Evolutionary conservation across 2,329 filamentous ascomycete genomes (phyloP), one percentile per base, ranked within the genome.

Genomic region (Xylaria sp.): DNA sequence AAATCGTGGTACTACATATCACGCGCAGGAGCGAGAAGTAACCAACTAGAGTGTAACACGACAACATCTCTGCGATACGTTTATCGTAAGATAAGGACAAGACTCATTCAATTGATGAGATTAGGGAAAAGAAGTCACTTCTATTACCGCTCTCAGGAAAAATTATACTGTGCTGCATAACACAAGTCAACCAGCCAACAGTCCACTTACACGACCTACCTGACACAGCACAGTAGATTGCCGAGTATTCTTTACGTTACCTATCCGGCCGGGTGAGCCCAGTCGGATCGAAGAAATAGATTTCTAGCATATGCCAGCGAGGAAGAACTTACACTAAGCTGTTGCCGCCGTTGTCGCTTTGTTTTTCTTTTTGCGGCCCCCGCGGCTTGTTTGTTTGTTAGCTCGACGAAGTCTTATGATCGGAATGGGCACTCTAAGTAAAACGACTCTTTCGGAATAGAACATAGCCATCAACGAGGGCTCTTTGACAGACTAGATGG

Each of bases 351-450:
- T 60, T 57, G 46, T 64, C 56, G 60, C 46, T 59, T 48, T 3
- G n/a, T n/a, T 60, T 60, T 67, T 48, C 34, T 59, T 67, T 64
- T 67, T 67, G 32, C 50, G 46, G 55, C 46, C 36, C 34, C 60
- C 32, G 60, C 32, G 39, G 60, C 55, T 61, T 23, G 63, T n/a
- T 18, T 36, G 15, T 55, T 46, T 45, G 39, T 36, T 43, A 28
- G 50, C 52, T 59, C 59, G 57, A 30, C 28, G 41, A 52, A 59
- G 58, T 53, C 56, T 60, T 62, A 23, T 36, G 66, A 66, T 57
- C 58, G 55, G 59, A 65, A 61, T 66, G 20, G 57, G 52, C 25
- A 23, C n/a, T 32, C 12, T 25, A 55, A 36, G 39, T 32, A 60
- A 67, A 43, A 59, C 48, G 41, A 56, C 60, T 66, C 46, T 64